Conservation (phyloP, 371 early-diverging fungal genomes). For the Mucor circinelloides region DNA sequence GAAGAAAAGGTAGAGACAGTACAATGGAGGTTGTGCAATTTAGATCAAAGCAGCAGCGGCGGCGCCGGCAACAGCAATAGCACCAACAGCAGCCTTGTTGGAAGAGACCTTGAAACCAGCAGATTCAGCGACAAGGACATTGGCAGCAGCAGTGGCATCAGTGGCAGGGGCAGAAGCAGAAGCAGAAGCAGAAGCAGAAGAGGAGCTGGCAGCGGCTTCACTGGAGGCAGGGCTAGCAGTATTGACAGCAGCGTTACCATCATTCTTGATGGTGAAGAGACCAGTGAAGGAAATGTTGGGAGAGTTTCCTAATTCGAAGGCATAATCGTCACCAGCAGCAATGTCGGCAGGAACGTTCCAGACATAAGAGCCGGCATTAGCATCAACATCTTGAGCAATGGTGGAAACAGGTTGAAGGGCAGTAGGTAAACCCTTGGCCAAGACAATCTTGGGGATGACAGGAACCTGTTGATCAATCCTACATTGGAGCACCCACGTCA, state of each 20-base stretch:
- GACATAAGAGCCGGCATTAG: slow-evolving; percentile 12
- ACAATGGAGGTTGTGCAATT: not conserved
- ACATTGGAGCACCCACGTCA: not conserved
- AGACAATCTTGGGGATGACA: slow-evolving; percentile 27
- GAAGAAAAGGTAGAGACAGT: not conserved
- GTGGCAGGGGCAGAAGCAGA: not conserved
- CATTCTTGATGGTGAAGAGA: slow-evolving; percentile 24
- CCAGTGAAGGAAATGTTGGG: slow-evolving; percentile 33
- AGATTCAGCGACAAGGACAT: slow-evolving; percentile 6
- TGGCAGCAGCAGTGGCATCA: not conserved
- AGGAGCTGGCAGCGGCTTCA: not conserved
- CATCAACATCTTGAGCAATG: slow-evolving; percentile 17
- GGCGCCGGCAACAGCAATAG: slow-evolving; percentile 18
- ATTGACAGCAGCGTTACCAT: slow-evolving; percentile 3
- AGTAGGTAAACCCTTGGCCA: slow-evolving; percentile 18
- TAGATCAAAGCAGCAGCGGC: slow-evolving; percentile 20
- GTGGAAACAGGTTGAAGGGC: slow-evolving; percentile 16
- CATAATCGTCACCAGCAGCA: slow-evolving; percentile 21
- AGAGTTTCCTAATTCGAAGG: slow-evolving; percentile 24
- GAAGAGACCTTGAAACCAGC: slow-evolving; percentile 12
- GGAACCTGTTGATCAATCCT: slow-evolving; percentile 20
- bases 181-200: slow-evolving; percentile 8
- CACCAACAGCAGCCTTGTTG: slow-evolving; percentile 23
- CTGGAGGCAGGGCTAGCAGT: not conserved
- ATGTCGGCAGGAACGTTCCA: slow-evolving; percentile 28